These are phyloP conservation scores for Scedosporium boydii DNA, from an alignment of 2,329 filamentous ascomycete genomes.

Conservation along the genomic window DNA sequence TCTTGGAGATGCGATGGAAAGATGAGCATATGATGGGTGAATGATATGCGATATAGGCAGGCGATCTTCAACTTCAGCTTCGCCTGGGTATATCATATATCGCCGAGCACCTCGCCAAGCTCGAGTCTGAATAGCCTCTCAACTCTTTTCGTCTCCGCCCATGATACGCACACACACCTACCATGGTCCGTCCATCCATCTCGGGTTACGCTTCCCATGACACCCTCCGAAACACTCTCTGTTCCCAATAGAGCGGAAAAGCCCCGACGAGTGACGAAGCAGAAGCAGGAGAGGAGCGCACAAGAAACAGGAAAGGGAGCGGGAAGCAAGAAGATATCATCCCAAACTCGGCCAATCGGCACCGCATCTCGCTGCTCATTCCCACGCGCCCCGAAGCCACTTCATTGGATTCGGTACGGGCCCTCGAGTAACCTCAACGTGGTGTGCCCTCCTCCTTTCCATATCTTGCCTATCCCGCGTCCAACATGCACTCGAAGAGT, in stretches of 20 bases:
- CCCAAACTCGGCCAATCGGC: not conserved
- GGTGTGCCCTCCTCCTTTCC: too few relatives aligned
- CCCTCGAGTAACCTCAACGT: too few relatives aligned
- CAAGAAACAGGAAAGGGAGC: not conserved
- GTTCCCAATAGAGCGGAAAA: constrained; percentile 3
- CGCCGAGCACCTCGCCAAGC: not conserved
- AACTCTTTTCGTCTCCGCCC: not conserved
- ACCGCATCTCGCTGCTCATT: not conserved
- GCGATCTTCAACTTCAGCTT: not conserved
- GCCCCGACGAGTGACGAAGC: constrained; percentile 1
- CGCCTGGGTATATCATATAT: not conserved
- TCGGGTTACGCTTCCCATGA: not conserved
- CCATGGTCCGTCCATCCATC: not conserved
- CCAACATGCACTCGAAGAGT: too few relatives aligned
- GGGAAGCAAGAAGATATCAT: not conserved
- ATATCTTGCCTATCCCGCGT: too few relatives aligned
- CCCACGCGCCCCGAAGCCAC: not conserved
- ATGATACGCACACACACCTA: not conserved
- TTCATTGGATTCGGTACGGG: not conserved
- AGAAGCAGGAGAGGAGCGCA: not conserved
- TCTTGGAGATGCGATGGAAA: not conserved
- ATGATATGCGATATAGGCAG: not conserved
- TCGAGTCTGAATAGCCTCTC: not conserved
- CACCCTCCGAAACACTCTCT: not conserved
- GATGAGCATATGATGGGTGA: not conserved